Evolutionary conservation across 139 green algal genomes (phyloP).

Genomic region (Protoeuglena noctilucae): DNA sequence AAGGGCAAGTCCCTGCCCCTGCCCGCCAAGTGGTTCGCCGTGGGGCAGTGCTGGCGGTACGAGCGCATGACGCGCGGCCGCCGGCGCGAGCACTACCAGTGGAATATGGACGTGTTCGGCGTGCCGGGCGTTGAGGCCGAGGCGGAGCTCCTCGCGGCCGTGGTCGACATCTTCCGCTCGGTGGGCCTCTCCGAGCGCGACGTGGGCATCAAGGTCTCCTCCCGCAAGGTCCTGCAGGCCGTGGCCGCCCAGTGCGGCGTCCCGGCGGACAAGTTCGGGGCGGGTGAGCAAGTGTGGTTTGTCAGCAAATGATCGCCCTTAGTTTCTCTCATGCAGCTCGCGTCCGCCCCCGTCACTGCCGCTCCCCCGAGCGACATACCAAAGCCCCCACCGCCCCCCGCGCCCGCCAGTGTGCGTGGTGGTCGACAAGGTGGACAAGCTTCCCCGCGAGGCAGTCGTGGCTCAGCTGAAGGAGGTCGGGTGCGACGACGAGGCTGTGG

Average conservation of each 20-base stretch:
- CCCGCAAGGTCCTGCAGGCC: conserved; percentile 58
- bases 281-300: too few relatives aligned
- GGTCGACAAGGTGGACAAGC: conserved; percentile 91
- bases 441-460: conserved; percentile 49
- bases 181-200: conserved; percentile 58
- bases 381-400: too few relatives aligned
- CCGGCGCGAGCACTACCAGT: conserved; percentile 94
- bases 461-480: conserved; percentile 44
- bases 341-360: too few relatives aligned
- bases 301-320: too few relatives aligned
- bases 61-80: conserved; percentile 82
- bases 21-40: conserved; percentile 90
- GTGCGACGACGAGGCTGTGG: conserved; percentile 30
- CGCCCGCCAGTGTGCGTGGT: conserved; percentile 74
- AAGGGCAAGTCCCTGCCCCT: conserved; percentile 48
- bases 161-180: conserved; percentile 68
- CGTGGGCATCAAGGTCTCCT: conserved; percentile 82
- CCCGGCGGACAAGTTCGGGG: conserved; percentile 43
- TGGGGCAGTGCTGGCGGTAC: conserved; percentile 94
- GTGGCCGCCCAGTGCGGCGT: conserved; percentile 47
- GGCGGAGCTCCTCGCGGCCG: conserved; percentile 83
- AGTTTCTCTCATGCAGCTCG: too few relatives aligned
- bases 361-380: too few relatives aligned
- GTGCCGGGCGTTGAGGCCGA: conserved; percentile 70
- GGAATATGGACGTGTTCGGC: conserved; percentile 95